Conservation (phyloP, 768 basidiomycete species). For the Boletales sp. region DNA sequence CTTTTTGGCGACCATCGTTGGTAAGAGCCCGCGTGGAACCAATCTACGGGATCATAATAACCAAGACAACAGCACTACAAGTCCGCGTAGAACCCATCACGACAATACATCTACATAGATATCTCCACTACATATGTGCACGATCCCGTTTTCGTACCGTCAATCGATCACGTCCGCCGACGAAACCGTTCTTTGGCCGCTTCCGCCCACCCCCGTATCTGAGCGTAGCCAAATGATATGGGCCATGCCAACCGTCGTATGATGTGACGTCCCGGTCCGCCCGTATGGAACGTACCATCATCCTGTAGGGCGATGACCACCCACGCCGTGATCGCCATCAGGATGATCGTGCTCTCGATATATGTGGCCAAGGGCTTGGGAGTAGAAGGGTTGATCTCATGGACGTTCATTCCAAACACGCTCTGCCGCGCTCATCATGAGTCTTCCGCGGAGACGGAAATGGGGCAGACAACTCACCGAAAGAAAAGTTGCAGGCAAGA, state of each 20-base stretch:
- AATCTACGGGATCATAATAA: too few species aligned
- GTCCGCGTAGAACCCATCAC: too few species aligned
- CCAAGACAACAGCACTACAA: too few species aligned
- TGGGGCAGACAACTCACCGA: constrained; percentile 15
- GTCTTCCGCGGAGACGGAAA: not conserved
- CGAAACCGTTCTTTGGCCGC: not conserved
- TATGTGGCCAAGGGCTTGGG: constrained; percentile 35
- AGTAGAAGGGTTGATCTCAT: constrained; percentile 26
- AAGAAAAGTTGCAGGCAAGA: constrained; percentile 52
- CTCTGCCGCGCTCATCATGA: constrained; percentile 23
- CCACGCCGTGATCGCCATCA: constrained; percentile 54
- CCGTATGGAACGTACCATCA: constrained; percentile 19
- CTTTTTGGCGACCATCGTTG: too few species aligned
- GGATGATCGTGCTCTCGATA: constrained; percentile 38
- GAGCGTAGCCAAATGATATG: not conserved
- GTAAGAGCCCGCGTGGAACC: too few species aligned
- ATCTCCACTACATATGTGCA: too few species aligned
- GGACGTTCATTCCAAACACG: constrained; percentile 26
- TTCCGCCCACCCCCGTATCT: not conserved
- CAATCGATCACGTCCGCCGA: not conserved
- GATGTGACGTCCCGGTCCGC: not conserved
- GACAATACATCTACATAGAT: too few species aligned
- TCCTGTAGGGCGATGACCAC: constrained; percentile 50
- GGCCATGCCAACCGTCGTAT: constrained; percentile 21
- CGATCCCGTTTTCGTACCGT: too few species aligned